Evolutionary conservation across 305 asterid species (phyloP).

Genomic region (Andrographis paniculata): DNA sequence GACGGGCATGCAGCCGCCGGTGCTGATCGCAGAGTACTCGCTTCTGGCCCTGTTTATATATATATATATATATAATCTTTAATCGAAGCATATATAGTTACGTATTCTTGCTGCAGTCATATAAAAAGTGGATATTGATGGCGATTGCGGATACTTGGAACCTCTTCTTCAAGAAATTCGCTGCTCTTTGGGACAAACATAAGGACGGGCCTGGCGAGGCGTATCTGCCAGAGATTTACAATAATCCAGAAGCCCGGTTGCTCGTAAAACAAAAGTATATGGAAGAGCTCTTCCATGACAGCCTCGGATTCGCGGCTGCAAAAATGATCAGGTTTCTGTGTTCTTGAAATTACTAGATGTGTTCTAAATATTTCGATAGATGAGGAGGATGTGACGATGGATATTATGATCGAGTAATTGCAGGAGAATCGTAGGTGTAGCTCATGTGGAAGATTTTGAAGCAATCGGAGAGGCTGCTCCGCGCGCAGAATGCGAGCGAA

Average conservation of each 20-base stretch:
- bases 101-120: constrained; percentile 37
- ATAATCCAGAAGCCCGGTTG: constrained; percentile 50
- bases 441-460: constrained; percentile 93
- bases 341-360: too few species aligned
- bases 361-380: too few species aligned
- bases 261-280: constrained; percentile 54
- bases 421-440: constrained; percentile 95
- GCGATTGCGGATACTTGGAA: constrained; percentile 84
- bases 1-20: constrained; percentile 71
- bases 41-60: constrained; percentile 10
- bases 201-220: constrained; percentile 95
- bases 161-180: constrained; percentile 65
- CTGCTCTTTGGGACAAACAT: constrained; percentile 84
- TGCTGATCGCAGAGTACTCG: constrained; percentile 63
- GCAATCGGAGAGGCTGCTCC: constrained; percentile 48
- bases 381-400: too few species aligned
- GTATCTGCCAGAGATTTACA: constrained; percentile 75
- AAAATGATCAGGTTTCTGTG: constrained; percentile 78
- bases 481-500: constrained; percentile 77
- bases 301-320: constrained; percentile 91
- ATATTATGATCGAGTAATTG: constrained; percentile 12
- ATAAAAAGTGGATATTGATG: constrained; percentile 75
- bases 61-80: too few species aligned
- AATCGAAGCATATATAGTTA: too few species aligned
- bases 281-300: constrained; percentile 70